Conservation (phyloP, 2,329 filamentous ascomycete species). For the Botrytis deweyae region DNA sequence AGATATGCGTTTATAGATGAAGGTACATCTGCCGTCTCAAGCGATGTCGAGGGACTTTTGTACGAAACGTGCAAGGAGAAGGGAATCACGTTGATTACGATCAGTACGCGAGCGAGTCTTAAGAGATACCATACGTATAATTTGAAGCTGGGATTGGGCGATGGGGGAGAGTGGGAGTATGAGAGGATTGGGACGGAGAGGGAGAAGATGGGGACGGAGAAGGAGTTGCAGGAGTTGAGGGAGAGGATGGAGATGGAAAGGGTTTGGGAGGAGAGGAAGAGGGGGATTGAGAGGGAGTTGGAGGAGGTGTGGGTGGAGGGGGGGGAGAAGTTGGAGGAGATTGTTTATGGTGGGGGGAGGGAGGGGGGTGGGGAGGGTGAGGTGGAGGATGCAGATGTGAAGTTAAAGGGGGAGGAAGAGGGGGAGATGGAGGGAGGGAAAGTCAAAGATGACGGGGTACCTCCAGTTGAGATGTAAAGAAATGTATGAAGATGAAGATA, state of each 20-base stretch:
- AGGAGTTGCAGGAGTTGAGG: constrained; percentile 80
- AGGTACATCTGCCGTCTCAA: constrained; percentile 89
- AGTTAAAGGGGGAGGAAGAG: not conserved
- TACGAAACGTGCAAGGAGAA: constrained; percentile 92
- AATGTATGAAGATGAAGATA: not conserved
- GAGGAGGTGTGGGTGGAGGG: constrained; percentile 43
- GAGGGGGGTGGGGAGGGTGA: not conserved
- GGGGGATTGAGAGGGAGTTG: constrained; percentile 82
- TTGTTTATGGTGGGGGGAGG: constrained; percentile 23
- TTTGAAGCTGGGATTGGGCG: constrained; percentile 77
- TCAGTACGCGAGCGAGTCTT: constrained; percentile 88
- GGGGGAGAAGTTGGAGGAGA: constrained; percentile 31
- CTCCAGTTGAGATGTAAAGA: not conserved
- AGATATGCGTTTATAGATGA: constrained; percentile 94
- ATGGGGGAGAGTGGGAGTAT: constrained; percentile 83
- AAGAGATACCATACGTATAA: constrained; percentile 97
- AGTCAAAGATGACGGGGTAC: not conserved
- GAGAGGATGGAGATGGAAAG: constrained; percentile 80
- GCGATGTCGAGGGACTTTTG: constrained; percentile 88
- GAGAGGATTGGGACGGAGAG: constrained; percentile 90
- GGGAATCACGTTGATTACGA: constrained; percentile 93
- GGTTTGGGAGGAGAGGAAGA: constrained; percentile 73
- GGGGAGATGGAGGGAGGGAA: not conserved
- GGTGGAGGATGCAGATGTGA: not conserved
- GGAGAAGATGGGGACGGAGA: constrained; percentile 91